Conservation (phyloP, 1,139 yeast species). For the Debaryomycetaceae sp. region DNA sequence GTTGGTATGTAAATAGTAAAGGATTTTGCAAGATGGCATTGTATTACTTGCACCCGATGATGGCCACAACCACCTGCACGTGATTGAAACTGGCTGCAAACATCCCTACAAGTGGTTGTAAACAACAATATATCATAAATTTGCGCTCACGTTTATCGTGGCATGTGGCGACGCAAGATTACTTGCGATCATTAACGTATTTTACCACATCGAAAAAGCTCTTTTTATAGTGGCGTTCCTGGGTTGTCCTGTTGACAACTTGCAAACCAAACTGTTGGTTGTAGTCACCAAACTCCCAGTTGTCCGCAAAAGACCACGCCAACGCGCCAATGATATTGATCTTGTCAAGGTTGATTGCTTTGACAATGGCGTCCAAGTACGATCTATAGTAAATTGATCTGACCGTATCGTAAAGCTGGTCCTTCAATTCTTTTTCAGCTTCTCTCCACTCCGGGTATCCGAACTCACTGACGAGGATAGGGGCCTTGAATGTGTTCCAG, state of each 20-base stretch:
- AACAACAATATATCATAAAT: no score
- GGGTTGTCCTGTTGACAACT: slow-evolving; percentile 28
- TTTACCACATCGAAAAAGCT: slow-evolving; percentile 23
- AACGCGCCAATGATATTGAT: slow-evolving; percentile 28
- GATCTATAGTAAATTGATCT: slow-evolving; percentile 27
- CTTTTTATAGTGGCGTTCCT: slow-evolving; percentile 27
- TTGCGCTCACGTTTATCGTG: no score
- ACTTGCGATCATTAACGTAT: slow-evolving; percentile 16
- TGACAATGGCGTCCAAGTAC: slow-evolving; percentile 22
- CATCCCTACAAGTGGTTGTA: neutral
- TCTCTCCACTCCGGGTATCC: slow-evolving; percentile 34
- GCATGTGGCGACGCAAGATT: no score
- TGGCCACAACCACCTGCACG: no score
- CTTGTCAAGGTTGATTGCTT: slow-evolving; percentile 20
- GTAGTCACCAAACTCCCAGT: slow-evolving; percentile 32
- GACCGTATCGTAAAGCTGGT: slow-evolving; percentile 23
- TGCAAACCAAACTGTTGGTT: slow-evolving; percentile 29
- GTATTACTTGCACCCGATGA: no score
- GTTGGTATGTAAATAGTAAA: neutral
- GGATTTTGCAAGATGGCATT: slow-evolving; percentile 1
- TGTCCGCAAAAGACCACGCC: slow-evolving; percentile 33
- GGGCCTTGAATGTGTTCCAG: slow-evolving; percentile 18
- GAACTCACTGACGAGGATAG: slow-evolving; percentile 24
- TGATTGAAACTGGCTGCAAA: slow-evolving; percentile 3
- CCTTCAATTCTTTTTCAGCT: slow-evolving; percentile 18